These are phyloP conservation scores for Macadamia tetraphylla DNA, from an alignment of 164 flowering plant species.

Conservation along the genomic window DNA sequence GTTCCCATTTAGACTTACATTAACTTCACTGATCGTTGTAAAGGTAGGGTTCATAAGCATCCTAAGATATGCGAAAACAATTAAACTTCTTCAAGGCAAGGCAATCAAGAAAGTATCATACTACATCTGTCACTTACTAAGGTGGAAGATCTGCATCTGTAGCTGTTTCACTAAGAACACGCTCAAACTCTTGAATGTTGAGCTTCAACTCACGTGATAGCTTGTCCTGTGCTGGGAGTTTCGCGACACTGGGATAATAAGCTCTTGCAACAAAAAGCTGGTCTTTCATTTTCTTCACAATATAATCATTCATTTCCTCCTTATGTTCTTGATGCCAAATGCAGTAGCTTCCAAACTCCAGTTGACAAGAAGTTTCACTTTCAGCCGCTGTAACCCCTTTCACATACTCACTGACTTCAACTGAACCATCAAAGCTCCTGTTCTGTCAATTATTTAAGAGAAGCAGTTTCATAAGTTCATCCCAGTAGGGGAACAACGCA, in stretches of 20 bases:
- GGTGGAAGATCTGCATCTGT: slow-evolving; percentile 84
- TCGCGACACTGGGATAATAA: slow-evolving; percentile 90
- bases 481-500: background rate
- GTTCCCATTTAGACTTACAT: too few relatives aligned
- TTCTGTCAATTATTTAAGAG: slow-evolving; percentile 25
- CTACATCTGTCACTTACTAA: slow-evolving; percentile 52
- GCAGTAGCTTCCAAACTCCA: slow-evolving; percentile 90
- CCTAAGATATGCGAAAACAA: too few relatives aligned
- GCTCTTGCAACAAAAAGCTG: slow-evolving; percentile 88
- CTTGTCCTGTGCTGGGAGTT: slow-evolving; percentile 60
- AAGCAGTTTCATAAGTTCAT: background rate
- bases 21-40: too few relatives aligned
- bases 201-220: slow-evolving; percentile 72
- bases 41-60: too few relatives aligned
- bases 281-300: slow-evolving; percentile 86
- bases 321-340: slow-evolving; percentile 73
- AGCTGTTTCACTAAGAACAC: slow-evolving; percentile 66
- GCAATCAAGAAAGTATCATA: background rate
- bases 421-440: slow-evolving; percentile 10
- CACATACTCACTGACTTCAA: slow-evolving; percentile 12
- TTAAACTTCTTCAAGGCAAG: background rate
- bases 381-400: slow-evolving; percentile 30
- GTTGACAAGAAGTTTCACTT: slow-evolving; percentile 50
- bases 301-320: slow-evolving; percentile 67
- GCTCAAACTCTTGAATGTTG: slow-evolving; percentile 94